phyloP scores from a whole-genome alignment of 2,329 filamentous ascomycete species.

The Aspergillus tanneri region DNA sequence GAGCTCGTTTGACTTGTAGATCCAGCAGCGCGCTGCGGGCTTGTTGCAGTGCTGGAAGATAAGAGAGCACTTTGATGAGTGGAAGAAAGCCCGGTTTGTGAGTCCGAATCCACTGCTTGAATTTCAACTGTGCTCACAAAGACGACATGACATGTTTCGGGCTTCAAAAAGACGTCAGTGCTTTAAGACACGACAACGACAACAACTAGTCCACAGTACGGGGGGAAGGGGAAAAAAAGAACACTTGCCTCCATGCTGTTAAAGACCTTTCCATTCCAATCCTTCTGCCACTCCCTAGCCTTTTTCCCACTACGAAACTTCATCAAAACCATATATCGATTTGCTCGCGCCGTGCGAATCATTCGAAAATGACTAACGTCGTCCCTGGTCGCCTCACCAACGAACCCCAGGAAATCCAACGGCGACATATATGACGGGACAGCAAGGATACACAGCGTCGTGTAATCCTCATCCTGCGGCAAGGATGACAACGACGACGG shows the following conservation, averaged over 20 bases:
- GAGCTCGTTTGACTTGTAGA: slow-evolving; percentile 35
- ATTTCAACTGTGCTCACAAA: slow-evolving; percentile 93
- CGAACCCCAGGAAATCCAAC: slow-evolving; percentile 84
- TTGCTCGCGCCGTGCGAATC: slow-evolving; percentile 83
- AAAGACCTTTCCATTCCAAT: slow-evolving; percentile 91
- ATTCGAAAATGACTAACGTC: slow-evolving; percentile 92
- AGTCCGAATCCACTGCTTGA: slow-evolving; percentile 57
- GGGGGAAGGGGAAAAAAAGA: slow-evolving; percentile 8
- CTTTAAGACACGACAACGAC: slow-evolving; percentile 16
- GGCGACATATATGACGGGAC: slow-evolving; percentile 93
- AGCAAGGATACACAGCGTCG: slow-evolving; percentile 86
- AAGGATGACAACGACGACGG: slow-evolving; percentile 21
- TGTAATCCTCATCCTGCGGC: slow-evolving; percentile 61
- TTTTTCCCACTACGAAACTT: slow-evolving; percentile 77
- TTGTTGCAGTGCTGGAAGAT: slow-evolving; percentile 38
- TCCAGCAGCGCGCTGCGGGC: slow-evolving; percentile 26
- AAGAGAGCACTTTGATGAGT: slow-evolving; percentile 62
- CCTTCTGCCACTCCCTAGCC: slow-evolving; percentile 75
- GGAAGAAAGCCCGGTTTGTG: slow-evolving; percentile 23
- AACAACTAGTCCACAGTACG: not conserved
- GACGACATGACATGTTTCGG: slow-evolving; percentile 91
- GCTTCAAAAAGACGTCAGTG: too few relatives aligned
- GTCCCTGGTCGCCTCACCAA: slow-evolving; percentile 81
- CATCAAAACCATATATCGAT: slow-evolving; percentile 92
- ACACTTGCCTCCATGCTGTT: slow-evolving; percentile 77